Evolutionary conservation across 371 early-diverging fungal genomes (phyloP).

Genomic region (Dinochytrium kinnereticum): DNA sequence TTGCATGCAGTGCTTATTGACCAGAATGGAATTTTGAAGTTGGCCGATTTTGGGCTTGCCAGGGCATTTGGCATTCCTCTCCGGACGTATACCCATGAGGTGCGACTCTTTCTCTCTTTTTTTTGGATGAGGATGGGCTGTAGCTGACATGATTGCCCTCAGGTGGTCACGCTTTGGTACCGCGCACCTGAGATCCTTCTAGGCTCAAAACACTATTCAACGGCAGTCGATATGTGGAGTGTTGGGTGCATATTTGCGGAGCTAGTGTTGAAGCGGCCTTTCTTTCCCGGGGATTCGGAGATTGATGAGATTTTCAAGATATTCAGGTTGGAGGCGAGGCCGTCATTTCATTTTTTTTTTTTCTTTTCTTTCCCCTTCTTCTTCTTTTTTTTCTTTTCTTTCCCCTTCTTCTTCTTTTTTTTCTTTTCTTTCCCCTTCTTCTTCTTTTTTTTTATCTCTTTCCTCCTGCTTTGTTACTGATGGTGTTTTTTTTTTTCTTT

Average conservation of each 20-base stretch:
- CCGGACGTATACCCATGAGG: constrained; percentile 95
- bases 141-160: neutral
- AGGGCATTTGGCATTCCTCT: constrained; percentile 88
- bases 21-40: constrained; percentile 77
- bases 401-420: neutral
- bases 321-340: too few relatives aligned
- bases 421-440: neutral
- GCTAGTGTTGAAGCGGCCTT: constrained; percentile 81
- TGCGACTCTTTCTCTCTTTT: constrained; percentile 26
- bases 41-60: constrained; percentile 96
- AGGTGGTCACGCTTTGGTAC: constrained; percentile 97
- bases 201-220: constrained; percentile 88
- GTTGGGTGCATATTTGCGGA: constrained; percentile 98
- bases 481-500: too few relatives aligned
- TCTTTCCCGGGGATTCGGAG: constrained; percentile 97
- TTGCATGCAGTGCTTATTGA: constrained; percentile 81
- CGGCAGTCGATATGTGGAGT: constrained; percentile 98
- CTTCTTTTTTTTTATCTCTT: neutral
- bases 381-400: neutral
- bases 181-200: constrained; percentile 97
- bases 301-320: constrained; percentile 96
- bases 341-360: neutral
- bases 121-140: neutral
- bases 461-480: too few relatives aligned
- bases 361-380: neutral